These are phyloP conservation scores for Trypanosoma conorhini DNA, from an alignment of 208 protist species.

Conservation along the genomic window DNA sequence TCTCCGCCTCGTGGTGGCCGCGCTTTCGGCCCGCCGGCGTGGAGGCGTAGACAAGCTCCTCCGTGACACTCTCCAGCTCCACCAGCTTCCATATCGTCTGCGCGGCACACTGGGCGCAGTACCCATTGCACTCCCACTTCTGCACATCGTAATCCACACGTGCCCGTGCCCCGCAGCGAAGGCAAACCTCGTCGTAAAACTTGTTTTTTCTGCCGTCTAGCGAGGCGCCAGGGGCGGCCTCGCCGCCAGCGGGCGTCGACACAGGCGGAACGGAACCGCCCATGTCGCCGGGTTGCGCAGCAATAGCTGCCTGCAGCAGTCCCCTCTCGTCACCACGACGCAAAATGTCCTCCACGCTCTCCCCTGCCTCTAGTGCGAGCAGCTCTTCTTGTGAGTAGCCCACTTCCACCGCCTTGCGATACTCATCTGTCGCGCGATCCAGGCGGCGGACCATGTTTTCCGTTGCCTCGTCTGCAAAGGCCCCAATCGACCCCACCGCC, in stretches of 20 bases:
- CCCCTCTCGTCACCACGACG: conserved; percentile 28
- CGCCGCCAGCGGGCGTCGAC: background rate
- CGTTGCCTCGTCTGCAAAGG: conserved; percentile 78
- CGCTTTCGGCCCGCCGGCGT: conserved; percentile 1
- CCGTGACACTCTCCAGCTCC: conserved; percentile 25
- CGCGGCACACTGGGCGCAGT: conserved; percentile 61
- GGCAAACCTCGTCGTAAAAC: conserved; percentile 66
- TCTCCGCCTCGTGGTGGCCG: background rate
- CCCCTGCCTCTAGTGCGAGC: conserved; percentile 41
- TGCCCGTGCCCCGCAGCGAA: conserved; percentile 48
- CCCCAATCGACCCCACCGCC: conserved; percentile 56
- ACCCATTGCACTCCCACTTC: conserved; percentile 75
- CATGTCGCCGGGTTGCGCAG: background rate
- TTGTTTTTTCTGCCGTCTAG: background rate
- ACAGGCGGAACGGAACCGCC: background rate
- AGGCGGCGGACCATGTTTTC: conserved; percentile 58
- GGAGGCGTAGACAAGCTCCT: background rate
- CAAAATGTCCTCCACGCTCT: conserved; percentile 52
- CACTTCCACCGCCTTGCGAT: conserved; percentile 74
- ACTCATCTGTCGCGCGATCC: conserved; percentile 76
- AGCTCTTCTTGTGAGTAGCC: conserved; percentile 83
- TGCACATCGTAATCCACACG: conserved; percentile 43
- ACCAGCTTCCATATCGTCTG: conserved; percentile 74
- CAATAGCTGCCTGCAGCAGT: conserved; percentile 6
- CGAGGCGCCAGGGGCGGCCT: background rate